A percentile compares a stretch with the other conserved stretches of the same genome.
These are phyloP conservation scores for Aspergillus steynii DNA, from an alignment of 495 filamentous ascomycete species.

Conservation along the genomic window DNA sequence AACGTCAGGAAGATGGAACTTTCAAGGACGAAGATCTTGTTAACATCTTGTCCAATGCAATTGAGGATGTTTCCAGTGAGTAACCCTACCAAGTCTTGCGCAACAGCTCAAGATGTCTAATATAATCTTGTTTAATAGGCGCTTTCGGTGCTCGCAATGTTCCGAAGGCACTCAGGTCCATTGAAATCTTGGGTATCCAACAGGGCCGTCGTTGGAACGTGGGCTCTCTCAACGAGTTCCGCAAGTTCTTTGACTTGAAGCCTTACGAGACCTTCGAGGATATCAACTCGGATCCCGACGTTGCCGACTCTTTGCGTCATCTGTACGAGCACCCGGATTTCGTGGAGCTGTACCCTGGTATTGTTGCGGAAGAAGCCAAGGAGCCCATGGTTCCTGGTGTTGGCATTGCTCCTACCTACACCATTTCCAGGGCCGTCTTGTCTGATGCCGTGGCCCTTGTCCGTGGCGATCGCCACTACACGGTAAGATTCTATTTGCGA, in stretches of 20 bases:
- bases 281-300: conserved; percentile 59
- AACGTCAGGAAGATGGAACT: conserved; percentile 55
- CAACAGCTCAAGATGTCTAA: neutral
- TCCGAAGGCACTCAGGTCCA: conserved; percentile 55
- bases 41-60: conserved; percentile 55
- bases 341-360: conserved; percentile 65
- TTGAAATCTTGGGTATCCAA: conserved; percentile 63
- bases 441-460: conserved; percentile 57
- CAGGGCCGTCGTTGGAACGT: conserved; percentile 62
- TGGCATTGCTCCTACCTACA: conserved; percentile 59
- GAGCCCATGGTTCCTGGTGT: conserved; percentile 55
- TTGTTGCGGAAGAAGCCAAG: conserved; percentile 56
- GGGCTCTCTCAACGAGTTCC: conserved; percentile 63
- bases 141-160: conserved; percentile 61
- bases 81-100: neutral
- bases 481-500: conserved; percentile 28
- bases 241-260: conserved; percentile 60
- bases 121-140: conserved; percentile 25
- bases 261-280: conserved; percentile 61
- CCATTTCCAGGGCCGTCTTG: conserved; percentile 54
- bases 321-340: conserved; percentile 63
- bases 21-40: conserved; percentile 66
- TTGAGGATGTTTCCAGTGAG: conserved; percentile 60
- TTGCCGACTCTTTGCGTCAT: conserved; percentile 51
- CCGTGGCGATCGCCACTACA: conserved; percentile 55